Evolutionary conservation across 208 protist genomes (phyloP).

Genomic region (Crithidia thermophila): DNA sequence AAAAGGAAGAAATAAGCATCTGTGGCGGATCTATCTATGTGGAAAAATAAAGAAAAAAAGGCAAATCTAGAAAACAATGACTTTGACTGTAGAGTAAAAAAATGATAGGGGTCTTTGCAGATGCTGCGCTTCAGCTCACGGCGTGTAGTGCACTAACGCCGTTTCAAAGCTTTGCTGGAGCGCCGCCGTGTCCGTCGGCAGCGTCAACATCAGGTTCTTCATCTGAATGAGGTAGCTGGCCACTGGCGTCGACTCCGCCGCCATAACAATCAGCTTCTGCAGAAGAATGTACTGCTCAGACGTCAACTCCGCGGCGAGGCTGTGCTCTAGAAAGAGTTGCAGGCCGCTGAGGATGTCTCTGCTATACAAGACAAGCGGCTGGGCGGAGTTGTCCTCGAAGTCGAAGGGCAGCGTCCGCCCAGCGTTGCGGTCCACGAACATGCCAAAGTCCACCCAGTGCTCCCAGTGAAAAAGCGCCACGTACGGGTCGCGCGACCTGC

Average conservation of each 20-base stretch:
- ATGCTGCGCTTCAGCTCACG: too few relatives aligned
- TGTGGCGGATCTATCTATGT: slow-evolving; percentile 1
- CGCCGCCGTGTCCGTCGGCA: slow-evolving; percentile 50
- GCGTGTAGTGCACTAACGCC: slow-evolving; percentile 35
- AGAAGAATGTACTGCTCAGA: slow-evolving; percentile 56
- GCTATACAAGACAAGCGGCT: slow-evolving; percentile 50
- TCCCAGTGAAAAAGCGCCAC: slow-evolving; percentile 86
- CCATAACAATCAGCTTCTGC: slow-evolving; percentile 63
- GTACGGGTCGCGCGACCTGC: slow-evolving; percentile 26
- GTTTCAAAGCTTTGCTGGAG: slow-evolving; percentile 49
- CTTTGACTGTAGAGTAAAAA: too few relatives aligned
- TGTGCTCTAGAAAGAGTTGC: slow-evolving; percentile 57
- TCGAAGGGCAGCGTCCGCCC: slow-evolving; percentile 77
- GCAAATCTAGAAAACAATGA: not conserved
- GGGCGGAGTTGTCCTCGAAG: slow-evolving; percentile 35
- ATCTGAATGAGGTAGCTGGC: slow-evolving; percentile 77
- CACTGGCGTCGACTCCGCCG: slow-evolving; percentile 68
- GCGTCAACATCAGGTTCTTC: slow-evolving; percentile 61
- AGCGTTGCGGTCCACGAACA: slow-evolving; percentile 87
- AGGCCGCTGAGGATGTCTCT: slow-evolving; percentile 60
- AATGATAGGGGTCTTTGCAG: too few relatives aligned
- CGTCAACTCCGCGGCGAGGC: slow-evolving; percentile 47
- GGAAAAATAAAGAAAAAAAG: slow-evolving; percentile 1
- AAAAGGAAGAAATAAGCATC: not conserved
- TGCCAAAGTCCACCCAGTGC: slow-evolving; percentile 82